These are phyloP conservation scores for Meredithiella fracta DNA, from an alignment of 2,329 filamentous ascomycete genomes.

Conservation along the genomic window DNA sequence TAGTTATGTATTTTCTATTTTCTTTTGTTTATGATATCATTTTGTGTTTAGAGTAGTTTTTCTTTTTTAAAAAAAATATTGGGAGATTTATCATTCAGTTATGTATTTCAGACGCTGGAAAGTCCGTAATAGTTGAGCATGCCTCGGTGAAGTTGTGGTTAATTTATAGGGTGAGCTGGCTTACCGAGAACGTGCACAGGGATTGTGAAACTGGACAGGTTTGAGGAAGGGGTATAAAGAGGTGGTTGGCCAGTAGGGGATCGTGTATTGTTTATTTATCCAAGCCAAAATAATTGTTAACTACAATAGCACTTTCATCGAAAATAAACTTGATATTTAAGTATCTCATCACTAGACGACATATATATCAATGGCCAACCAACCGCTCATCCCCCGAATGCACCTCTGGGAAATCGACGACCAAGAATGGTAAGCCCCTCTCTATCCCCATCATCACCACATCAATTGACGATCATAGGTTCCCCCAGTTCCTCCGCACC, in stretches of 20 bases:
- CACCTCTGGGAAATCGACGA: constrained; percentile 55
- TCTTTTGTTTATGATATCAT: neutral
- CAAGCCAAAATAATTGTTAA: no score
- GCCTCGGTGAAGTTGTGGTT: no score
- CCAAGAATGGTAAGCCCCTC: constrained; percentile 38
- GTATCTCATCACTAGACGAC: neutral
- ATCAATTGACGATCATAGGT: constrained; percentile 28
- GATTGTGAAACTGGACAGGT: no score
- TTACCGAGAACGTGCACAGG: no score
- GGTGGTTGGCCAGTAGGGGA: no score
- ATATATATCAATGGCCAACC: constrained; percentile 26
- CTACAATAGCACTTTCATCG: neutral
- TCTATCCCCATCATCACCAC: constrained; percentile 1
- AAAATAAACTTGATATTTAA: neutral
- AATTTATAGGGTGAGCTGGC: no score
- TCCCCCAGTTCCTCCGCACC: constrained; percentile 46
- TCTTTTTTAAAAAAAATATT: no score
- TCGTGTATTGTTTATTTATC: no score
- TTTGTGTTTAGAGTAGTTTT: neutral
- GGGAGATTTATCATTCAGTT: no score
- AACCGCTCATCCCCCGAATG: constrained; percentile 37
- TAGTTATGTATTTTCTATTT: neutral
- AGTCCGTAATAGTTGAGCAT: no score
- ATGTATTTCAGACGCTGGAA: no score
- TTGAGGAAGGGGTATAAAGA: no score